A percentile compares a stretch with the other conserved stretches of the same genome.
phyloP scores from a whole-genome alignment of 495 filamentous ascomycete species.

The Chaetomium tenue region DNA sequence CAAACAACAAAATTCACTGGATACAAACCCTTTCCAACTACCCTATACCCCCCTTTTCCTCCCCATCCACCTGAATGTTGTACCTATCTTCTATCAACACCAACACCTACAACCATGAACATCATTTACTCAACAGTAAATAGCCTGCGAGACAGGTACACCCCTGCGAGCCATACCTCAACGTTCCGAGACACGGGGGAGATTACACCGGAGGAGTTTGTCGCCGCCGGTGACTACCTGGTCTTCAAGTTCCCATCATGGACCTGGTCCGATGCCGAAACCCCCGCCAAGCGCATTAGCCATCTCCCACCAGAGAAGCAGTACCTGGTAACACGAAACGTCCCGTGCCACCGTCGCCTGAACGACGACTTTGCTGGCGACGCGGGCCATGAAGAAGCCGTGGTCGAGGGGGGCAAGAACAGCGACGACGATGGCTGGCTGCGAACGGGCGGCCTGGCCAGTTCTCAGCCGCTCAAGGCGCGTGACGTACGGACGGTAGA shows the following conservation, averaged over 20 bases:
- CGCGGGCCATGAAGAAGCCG: conserved; percentile 76
- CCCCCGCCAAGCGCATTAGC: conserved; percentile 67
- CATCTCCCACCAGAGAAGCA: conserved; percentile 91
- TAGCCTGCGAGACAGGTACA: conserved; percentile 82
- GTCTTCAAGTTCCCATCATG: conserved; percentile 99
- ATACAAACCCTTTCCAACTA: background rate
- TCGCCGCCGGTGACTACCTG: conserved; percentile 93
- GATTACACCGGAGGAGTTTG: conserved; percentile 96
- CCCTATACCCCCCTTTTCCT: background rate
- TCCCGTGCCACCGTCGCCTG: conserved; percentile 86
- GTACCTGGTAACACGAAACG: conserved; percentile 89
- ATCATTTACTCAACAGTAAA: conserved; percentile 77
- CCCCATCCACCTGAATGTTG: background rate
- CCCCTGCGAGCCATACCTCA: conserved; percentile 81
- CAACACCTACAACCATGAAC: conserved; percentile 45
- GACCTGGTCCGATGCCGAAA: conserved; percentile 91
- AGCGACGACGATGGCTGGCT: conserved; percentile 89
- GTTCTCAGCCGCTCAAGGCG: conserved; percentile 67
- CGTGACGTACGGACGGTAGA: conserved; percentile 83
- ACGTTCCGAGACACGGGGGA: conserved; percentile 92
- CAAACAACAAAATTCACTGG: background rate
- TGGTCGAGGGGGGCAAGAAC: conserved; percentile 70
- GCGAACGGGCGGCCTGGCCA: conserved; percentile 73
- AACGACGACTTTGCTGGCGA: conserved; percentile 91
- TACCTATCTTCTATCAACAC: background rate